A percentile compares a stretch with the other conserved stretches of the same genome.
Evolutionary conservation across 2,329 filamentous ascomycete species (phyloP).

Genomic region (Colletotrichum siamense): DNA sequence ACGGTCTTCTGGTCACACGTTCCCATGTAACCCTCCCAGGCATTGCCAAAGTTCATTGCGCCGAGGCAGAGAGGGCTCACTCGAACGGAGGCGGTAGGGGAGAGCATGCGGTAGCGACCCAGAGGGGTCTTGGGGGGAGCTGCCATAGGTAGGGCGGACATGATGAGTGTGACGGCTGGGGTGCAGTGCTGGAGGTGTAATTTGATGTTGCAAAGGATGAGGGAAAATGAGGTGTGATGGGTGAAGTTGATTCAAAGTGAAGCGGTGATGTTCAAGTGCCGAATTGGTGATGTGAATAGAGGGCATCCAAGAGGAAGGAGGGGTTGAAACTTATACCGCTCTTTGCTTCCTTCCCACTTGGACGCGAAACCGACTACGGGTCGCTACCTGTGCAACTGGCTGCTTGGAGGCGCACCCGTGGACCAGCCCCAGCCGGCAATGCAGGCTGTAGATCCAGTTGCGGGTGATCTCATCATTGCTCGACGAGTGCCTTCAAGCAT

Average conservation of each 20-base stretch:
- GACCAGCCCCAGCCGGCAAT: background rate
- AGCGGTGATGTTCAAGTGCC: background rate
- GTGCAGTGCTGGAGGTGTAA: background rate
- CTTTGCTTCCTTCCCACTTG: background rate
- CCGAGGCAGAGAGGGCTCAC: slow-evolving; percentile 73
- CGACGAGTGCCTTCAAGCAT: background rate
- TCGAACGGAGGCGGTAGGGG: slow-evolving; percentile 67
- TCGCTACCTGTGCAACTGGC: background rate
- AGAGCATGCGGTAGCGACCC: slow-evolving; percentile 69
- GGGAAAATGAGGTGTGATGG: background rate
- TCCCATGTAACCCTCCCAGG: slow-evolving; percentile 65
- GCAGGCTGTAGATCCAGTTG: background rate
- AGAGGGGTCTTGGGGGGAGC: slow-evolving; percentile 64
- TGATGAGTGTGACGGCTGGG: slow-evolving; percentile 10
- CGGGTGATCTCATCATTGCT: slow-evolving; percentile 6
- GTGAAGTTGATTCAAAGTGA: background rate
- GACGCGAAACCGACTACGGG: background rate
- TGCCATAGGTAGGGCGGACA: slow-evolving; percentile 40
- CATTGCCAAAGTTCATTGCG: slow-evolving; percentile 68
- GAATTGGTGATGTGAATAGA: background rate
- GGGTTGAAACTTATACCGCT: background rate
- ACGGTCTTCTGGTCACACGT: slow-evolving; percentile 66
- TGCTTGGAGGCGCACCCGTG: background rate
- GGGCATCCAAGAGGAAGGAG: background rate
- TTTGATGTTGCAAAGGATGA: background rate